Conservation (phyloP, 2,329 filamentous ascomycete genomes). For the Dendryphion nanum region DNA sequence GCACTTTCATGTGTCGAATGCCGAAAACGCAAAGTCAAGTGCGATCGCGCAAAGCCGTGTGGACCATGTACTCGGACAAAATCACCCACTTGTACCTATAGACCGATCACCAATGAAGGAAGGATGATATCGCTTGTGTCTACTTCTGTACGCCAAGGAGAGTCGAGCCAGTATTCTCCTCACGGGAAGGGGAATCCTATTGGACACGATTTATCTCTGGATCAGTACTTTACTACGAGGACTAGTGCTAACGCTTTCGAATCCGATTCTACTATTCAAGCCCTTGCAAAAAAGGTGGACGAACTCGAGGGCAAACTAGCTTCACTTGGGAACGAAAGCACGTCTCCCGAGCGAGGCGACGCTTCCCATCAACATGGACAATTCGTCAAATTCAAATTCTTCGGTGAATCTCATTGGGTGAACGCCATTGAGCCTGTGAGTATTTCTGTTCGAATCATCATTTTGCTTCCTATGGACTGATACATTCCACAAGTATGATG, state of each 20-base stretch:
- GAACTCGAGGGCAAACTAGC: slow-evolving; percentile 7
- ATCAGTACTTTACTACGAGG: no score
- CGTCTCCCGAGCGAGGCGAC: no score
- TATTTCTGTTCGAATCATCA: slow-evolving; percentile 28
- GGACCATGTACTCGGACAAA: slow-evolving; percentile 19
- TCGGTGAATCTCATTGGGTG: slow-evolving; percentile 56
- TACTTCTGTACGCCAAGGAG: no score
- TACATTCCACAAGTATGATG: slow-evolving; percentile 13
- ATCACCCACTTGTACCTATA: slow-evolving; percentile 25
- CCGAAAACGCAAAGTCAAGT: slow-evolving; percentile 29
- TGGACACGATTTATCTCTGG: no score
- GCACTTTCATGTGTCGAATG: slow-evolving; percentile 32
- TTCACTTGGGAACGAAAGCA: neutral
- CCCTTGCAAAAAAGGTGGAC: slow-evolving; percentile 6
- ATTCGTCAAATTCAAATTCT: slow-evolving; percentile 53
- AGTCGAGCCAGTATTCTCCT: no score
- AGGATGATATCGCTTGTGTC: no score
- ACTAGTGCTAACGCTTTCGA: no score
- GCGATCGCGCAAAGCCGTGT: slow-evolving; percentile 26
- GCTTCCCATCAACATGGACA: slow-evolving; percentile 8
- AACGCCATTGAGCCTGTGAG: slow-evolving; percentile 31
- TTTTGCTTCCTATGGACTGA: neutral
- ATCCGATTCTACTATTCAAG: no score
- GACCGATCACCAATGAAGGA: no score
- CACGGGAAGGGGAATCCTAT: no score